Percentiles rank a stretch among this genome's conserved stretches.
Evolutionary conservation across 345 rosid genomes (phyloP).

Genomic region (Linum trigynum): DNA sequence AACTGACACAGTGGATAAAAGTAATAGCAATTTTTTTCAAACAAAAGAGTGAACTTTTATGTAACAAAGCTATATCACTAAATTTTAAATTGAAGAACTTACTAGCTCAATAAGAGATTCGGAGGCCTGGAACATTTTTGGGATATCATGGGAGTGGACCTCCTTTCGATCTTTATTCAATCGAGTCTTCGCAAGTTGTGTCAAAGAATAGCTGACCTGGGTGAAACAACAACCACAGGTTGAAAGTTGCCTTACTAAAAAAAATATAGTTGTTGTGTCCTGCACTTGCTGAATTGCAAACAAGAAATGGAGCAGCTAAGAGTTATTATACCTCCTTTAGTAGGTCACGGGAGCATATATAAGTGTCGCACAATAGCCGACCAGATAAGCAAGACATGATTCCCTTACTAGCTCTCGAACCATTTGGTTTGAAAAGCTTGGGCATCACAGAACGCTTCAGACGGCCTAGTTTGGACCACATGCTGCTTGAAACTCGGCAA

Average conservation of each 20-base stretch:
- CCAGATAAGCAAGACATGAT: slow-evolving; percentile 93
- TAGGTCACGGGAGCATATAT: slow-evolving; percentile 78
- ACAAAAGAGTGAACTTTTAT: background rate
- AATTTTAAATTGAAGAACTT: slow-evolving; percentile 26
- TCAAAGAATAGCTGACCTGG: slow-evolving; percentile 96
- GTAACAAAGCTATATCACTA: slow-evolving; percentile 3
- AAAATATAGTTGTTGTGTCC: background rate
- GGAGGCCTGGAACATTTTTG: slow-evolving; percentile 73
- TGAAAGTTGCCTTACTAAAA: background rate
- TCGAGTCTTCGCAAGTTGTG: slow-evolving; percentile 84
- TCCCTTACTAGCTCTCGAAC: slow-evolving; percentile 93
- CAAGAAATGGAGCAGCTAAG: slow-evolving; percentile 11
- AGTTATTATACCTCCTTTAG: slow-evolving; percentile 63
- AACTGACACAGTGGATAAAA: slow-evolving; percentile 1
- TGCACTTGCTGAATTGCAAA: background rate
- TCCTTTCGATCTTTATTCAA: slow-evolving; percentile 82
- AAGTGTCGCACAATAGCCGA: slow-evolving; percentile 88
- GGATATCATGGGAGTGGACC: slow-evolving; percentile 66
- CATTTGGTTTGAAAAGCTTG: slow-evolving; percentile 70
- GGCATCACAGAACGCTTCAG: slow-evolving; percentile 95
- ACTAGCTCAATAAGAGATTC: slow-evolving; percentile 77
- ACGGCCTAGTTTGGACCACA: slow-evolving; percentile 98
- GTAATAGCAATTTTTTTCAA: background rate
- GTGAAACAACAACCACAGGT: slow-evolving; percentile 13
- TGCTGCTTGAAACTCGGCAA: slow-evolving; percentile 76